Percentiles rank a stretch among this genome's conserved stretches.
Evolutionary conservation across 768 basidiomycete species (phyloP).

Genomic region (Inosperma sp.): DNA sequence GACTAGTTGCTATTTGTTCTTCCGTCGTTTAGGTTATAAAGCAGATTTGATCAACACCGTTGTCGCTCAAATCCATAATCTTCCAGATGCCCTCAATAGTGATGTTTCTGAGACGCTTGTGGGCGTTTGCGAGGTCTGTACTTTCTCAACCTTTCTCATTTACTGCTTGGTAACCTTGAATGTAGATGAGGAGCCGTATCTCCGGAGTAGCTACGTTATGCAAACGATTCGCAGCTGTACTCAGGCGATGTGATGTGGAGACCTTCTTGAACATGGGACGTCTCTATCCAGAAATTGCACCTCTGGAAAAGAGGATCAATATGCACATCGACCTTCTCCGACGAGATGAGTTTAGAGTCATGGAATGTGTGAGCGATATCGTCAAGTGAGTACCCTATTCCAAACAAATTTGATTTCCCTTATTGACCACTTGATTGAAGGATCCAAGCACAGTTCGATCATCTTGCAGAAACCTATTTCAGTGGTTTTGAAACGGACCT

Average conservation of each 20-base stretch:
- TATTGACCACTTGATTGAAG: conserved; percentile 35
- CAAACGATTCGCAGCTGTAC: conserved; percentile 83
- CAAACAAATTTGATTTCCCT: not conserved
- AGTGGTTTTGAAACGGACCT: conserved; percentile 78
- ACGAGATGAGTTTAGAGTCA: conserved; percentile 87
- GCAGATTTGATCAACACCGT: conserved; percentile 80
- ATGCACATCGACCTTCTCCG: conserved; percentile 83
- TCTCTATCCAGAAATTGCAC: conserved; percentile 76
- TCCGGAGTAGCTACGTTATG: conserved; percentile 77
- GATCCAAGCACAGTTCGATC: conserved; percentile 90
- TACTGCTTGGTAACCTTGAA: conserved; percentile 3
- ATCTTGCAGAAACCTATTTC: conserved; percentile 86
- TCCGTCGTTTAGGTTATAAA: conserved; percentile 84
- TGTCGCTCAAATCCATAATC: conserved; percentile 74
- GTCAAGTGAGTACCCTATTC: conserved; percentile 55
- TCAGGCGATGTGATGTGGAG: conserved; percentile 76
- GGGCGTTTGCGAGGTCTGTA: conserved; percentile 83
- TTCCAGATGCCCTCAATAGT: conserved; percentile 82
- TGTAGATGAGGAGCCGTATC: conserved; percentile 78
- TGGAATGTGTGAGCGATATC: conserved; percentile 90
- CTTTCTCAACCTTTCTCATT: conserved; percentile 13
- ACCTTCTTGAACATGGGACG: conserved; percentile 84
- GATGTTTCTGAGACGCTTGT: conserved; percentile 81
- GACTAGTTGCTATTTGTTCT: conserved; percentile 86
- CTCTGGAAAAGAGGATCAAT: conserved; percentile 88